These are phyloP conservation scores for Rubroboletus pulcherrimus DNA, from an alignment of 768 basidiomycete species.

Conservation along the genomic window DNA sequence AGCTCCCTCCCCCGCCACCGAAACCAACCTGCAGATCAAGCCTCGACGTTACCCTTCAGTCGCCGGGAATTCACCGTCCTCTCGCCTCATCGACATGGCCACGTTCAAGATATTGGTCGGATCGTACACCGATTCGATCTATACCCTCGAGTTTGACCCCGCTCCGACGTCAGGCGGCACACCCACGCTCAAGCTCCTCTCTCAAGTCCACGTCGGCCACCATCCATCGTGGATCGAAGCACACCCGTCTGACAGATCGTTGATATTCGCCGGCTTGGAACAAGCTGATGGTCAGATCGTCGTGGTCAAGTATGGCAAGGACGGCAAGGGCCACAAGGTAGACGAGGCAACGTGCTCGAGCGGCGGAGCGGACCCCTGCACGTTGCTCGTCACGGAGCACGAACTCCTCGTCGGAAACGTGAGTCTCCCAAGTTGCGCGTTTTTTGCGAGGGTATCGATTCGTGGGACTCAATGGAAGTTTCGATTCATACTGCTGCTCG, in stretches of 20 bases:
- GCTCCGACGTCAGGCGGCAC: conserved; percentile 37
- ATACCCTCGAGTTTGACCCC: conserved; percentile 62
- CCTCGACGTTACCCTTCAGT: neutral
- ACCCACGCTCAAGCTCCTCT: conserved; percentile 49
- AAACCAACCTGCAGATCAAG: too few species aligned
- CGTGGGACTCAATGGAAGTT: neutral
- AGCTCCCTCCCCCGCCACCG: neutral
- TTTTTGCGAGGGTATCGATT: too few species aligned
- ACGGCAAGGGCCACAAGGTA: conserved; percentile 43
- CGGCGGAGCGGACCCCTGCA: conserved; percentile 62
- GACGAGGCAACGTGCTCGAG: conserved; percentile 41
- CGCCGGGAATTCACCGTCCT: neutral
- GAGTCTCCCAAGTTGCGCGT: conserved; percentile 28
- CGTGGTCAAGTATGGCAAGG: conserved; percentile 53
- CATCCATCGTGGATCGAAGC: conserved; percentile 76
- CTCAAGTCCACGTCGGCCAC: conserved; percentile 48
- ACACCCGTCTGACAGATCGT: conserved; percentile 50
- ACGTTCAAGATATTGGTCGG: conserved; percentile 49
- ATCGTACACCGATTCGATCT: conserved; percentile 63
- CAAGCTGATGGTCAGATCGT: conserved; percentile 61
- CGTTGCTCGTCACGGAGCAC: conserved; percentile 52
- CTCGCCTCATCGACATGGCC: conserved; percentile 12
- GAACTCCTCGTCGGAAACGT: conserved; percentile 73
- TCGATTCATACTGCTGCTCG: neutral
- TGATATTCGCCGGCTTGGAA: conserved; percentile 67